Evolutionary conservation across 2,329 filamentous ascomycete species (phyloP).

Genomic region (Penicillium sp.): DNA sequence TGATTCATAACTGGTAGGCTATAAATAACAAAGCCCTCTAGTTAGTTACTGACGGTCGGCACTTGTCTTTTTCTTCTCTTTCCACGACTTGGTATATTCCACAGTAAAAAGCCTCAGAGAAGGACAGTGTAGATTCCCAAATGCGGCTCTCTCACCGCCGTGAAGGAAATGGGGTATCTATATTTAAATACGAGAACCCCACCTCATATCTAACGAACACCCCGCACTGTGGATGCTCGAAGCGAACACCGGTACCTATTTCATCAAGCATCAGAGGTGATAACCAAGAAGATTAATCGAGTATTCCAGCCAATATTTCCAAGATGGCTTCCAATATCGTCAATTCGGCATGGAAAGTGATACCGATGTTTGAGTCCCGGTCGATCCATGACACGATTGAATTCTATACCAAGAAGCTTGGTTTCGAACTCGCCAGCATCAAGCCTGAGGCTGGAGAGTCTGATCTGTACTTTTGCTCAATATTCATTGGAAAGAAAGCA

Average conservation of each 20-base stretch:
- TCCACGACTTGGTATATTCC: too few relatives aligned
- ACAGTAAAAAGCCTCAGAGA: too few relatives aligned
- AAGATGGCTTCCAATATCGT: not conserved
- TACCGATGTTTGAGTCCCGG: conserved; percentile 22
- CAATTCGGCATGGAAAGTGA: conserved; percentile 24
- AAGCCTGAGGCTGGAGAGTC: conserved; percentile 16
- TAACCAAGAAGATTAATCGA: not conserved
- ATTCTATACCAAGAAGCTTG: conserved; percentile 24
- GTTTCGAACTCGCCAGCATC: conserved; percentile 23
- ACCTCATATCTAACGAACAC: not conserved
- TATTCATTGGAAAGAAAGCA: conserved; percentile 23
- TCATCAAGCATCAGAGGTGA: too few relatives aligned
- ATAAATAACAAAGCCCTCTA: too few relatives aligned
- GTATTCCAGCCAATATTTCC: not conserved
- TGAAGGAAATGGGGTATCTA: too few relatives aligned
- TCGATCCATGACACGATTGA: conserved; percentile 18
- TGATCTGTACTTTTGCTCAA: conserved; percentile 22
- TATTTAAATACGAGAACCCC: not conserved
- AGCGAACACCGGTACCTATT: too few relatives aligned
- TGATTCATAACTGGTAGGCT: too few relatives aligned
- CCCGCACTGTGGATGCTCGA: too few relatives aligned
- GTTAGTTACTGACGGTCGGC: too few relatives aligned
- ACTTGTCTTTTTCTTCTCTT: too few relatives aligned
- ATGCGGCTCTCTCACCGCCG: too few relatives aligned
- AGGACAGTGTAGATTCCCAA: too few relatives aligned